These are phyloP conservation scores for Collybiopsis confluens DNA, from an alignment of 768 basidiomycete species.

Conservation along the genomic window DNA sequence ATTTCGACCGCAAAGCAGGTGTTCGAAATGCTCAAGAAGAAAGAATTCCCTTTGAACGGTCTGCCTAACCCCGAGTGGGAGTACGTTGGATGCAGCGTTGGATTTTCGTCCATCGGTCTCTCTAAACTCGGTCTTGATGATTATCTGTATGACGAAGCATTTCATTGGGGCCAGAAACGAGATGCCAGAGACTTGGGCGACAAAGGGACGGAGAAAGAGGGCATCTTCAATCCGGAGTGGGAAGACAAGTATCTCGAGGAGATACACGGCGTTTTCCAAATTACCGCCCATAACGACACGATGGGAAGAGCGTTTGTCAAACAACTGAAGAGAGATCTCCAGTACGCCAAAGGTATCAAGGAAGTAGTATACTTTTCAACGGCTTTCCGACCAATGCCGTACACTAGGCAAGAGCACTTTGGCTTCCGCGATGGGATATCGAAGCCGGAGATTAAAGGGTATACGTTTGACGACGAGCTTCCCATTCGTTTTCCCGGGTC, in stretches of 20 bases:
- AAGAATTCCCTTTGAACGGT: no score
- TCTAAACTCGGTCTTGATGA: no score
- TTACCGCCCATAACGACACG: constrained; percentile 14
- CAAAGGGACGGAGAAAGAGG: not conserved
- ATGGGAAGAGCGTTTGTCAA: constrained; percentile 8
- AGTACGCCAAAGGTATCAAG: constrained; percentile 1
- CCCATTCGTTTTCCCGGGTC: constrained; percentile 14
- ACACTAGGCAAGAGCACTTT: constrained; percentile 24
- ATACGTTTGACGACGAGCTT: constrained; percentile 6
- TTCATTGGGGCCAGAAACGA: not conserved
- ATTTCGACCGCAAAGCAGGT: no score
- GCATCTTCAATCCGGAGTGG: constrained; percentile 10
- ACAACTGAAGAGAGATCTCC: constrained; percentile 9
- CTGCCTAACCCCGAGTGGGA: no score
- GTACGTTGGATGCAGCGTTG: no score
- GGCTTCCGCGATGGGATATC: constrained; percentile 20
- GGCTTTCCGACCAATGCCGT: constrained; percentile 17
- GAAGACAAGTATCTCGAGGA: constrained; percentile 9
- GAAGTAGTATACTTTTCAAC: constrained; percentile 14
- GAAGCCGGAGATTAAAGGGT: constrained; percentile 14
- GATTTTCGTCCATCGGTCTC: no score
- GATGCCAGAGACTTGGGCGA: not conserved
- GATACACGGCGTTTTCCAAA: constrained; percentile 17
- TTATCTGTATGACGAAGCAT: no score
- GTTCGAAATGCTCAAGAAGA: no score